phyloP scores from a whole-genome alignment of 177 flowering plant species.

The Vitis hybrid region DNA sequence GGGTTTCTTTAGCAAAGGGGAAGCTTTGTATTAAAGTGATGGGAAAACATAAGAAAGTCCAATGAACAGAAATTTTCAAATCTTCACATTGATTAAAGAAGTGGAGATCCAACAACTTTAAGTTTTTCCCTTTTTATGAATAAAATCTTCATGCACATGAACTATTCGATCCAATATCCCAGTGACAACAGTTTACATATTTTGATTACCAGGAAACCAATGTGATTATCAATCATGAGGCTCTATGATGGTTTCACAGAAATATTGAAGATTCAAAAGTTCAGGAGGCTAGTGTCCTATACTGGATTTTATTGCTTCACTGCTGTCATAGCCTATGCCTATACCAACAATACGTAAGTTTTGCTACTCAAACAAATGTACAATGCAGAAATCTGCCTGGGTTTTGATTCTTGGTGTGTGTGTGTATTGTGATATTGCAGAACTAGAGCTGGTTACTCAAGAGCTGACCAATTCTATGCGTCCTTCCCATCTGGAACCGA shows the following conservation, averaged over 20 bases:
- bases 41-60: no score
- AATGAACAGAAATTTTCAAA: no score
- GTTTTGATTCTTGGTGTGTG: conserved; percentile 6
- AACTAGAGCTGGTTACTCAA: conserved; percentile 87
- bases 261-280: conserved; percentile 74
- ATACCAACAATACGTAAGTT: conserved; percentile 78
- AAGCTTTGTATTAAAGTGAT: no score
- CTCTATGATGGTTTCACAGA: conserved; percentile 47
- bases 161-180: conserved; percentile 21
- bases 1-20: no score
- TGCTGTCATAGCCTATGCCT: conserved; percentile 50
- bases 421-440: conserved; percentile 36
- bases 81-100: no score
- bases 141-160: neutral
- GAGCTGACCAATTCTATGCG: conserved; percentile 90
- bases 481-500: conserved; percentile 93
- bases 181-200: neutral
- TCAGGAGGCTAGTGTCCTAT: conserved; percentile 64
- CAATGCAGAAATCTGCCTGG: neutral
- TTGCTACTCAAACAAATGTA: neutral
- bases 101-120: neutral
- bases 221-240: conserved; percentile 23
- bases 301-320: conserved; percentile 68
- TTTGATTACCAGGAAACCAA: neutral
- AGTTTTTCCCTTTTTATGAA: neutral